Evolutionary conservation across 257 asterid species (phyloP).

Genomic region (Solanum paucissectum): DNA sequence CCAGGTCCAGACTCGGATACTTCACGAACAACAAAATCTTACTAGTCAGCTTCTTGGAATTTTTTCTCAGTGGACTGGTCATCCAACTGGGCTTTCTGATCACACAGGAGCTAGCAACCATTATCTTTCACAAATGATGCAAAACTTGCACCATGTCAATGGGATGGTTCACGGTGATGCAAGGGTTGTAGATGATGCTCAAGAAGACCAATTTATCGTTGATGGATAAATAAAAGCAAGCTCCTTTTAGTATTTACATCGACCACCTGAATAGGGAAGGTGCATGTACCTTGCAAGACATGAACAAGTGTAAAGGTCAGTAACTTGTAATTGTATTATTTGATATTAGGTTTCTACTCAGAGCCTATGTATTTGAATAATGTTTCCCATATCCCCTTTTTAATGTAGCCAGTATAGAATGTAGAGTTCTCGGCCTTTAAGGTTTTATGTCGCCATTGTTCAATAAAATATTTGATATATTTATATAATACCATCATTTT

Average conservation of each 20-base stretch:
- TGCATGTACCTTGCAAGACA: background rate
- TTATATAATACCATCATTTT: background rate
- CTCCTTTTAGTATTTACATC: background rate
- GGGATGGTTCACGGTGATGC: slow-evolving; percentile 77
- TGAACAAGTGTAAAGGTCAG: background rate
- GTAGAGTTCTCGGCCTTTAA: background rate
- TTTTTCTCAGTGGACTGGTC: slow-evolving; percentile 86
- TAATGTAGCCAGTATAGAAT: background rate
- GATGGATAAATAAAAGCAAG: slow-evolving; percentile 40
- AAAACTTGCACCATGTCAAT: slow-evolving; percentile 72
- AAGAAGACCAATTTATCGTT: slow-evolving; percentile 93
- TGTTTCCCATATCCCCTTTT: background rate
- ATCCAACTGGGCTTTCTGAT: slow-evolving; percentile 60
- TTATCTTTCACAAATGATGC: slow-evolving; percentile 93
- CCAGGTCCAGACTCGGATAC: slow-evolving; percentile 71
- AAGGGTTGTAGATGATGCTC: slow-evolving; percentile 80
- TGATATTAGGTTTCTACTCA: background rate
- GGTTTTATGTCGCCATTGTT: background rate
- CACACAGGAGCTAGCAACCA: slow-evolving; percentile 69
- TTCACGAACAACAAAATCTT: slow-evolving; percentile 83
- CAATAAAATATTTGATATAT: background rate
- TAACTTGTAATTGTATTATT: background rate
- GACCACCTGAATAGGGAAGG: background rate
- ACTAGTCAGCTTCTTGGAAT: slow-evolving; percentile 75
- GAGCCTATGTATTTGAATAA: background rate